Evolutionary conservation across 164 flowering plant species (phyloP).

Genomic region (Platanus orientalis): DNA sequence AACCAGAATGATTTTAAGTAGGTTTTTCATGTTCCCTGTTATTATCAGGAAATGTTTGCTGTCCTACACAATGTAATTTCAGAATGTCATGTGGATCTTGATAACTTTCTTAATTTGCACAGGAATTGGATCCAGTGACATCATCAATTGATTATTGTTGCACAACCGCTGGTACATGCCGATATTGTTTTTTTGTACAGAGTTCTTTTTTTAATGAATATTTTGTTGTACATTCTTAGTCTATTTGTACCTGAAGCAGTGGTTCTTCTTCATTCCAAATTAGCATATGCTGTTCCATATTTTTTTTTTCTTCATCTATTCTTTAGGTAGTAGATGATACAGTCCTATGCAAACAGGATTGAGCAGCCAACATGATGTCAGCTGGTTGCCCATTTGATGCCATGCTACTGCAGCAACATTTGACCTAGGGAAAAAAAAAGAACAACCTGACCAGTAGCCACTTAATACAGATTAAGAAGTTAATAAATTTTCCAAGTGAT

Average conservation of each 20-base stretch:
- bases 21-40: not conserved
- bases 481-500: too few relatives aligned
- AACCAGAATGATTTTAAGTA: not conserved
- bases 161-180: slow-evolving; percentile 82
- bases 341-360: too few relatives aligned
- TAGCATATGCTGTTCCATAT: not conserved
- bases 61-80: not conserved
- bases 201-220: not conserved
- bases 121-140: slow-evolving; percentile 80
- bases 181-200: slow-evolving; percentile 10
- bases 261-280: not conserved
- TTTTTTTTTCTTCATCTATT: not conserved
- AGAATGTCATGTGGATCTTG: slow-evolving; percentile 1
- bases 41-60: not conserved
- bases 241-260: not conserved
- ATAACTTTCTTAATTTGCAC: slow-evolving; percentile 14
- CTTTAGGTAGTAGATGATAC: not conserved
- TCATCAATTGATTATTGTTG: slow-evolving; percentile 82
- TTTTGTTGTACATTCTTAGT: not conserved
- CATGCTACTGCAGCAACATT: too few relatives aligned
- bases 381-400: too few relatives aligned
- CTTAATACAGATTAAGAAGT: too few relatives aligned
- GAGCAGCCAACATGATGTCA: too few relatives aligned
- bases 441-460: too few relatives aligned
- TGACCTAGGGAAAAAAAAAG: too few relatives aligned